A percentile compares a stretch with the other conserved stretches of the same genome.
phyloP scores from a whole-genome alignment of 2,329 filamentous ascomycete species.

The Fusarium setosum region DNA sequence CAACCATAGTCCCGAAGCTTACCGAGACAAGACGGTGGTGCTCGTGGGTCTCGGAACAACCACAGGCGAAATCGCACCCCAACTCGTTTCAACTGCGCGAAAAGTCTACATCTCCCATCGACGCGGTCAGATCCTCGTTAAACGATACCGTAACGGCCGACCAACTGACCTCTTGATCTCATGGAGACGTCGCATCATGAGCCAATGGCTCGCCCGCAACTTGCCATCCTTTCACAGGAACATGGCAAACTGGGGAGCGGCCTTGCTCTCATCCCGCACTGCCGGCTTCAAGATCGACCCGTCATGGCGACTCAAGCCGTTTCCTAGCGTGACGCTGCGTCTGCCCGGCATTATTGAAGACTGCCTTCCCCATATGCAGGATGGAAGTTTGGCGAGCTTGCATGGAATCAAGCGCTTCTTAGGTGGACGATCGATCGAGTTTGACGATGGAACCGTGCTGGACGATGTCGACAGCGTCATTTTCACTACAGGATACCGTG shows the following conservation, averaged over 20 bases:
- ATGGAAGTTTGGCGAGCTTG: constrained; percentile 16
- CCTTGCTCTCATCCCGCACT: neutral
- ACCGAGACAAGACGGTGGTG: constrained; percentile 8
- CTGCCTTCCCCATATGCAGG: constrained; percentile 8
- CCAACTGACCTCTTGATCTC: constrained; percentile 6
- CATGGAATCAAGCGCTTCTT: constrained; percentile 5
- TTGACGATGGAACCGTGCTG: constrained; percentile 21
- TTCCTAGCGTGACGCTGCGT: constrained; percentile 2
- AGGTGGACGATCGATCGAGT: constrained; percentile 21
- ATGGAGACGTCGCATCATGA: constrained; percentile 20
- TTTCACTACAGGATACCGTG: constrained; percentile 12
- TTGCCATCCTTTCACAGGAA: constrained; percentile 4
- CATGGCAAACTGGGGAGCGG: neutral
- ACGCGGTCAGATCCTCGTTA: constrained; percentile 17
- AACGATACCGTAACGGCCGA: constrained; percentile 7
- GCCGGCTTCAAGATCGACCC: constrained; percentile 4
- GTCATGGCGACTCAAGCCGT: constrained; percentile 14
- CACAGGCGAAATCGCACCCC: constrained; percentile 14
- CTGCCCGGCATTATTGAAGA: constrained; percentile 20
- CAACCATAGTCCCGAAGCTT: neutral
- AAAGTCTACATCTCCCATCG: constrained; percentile 25
- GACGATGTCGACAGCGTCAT: constrained; percentile 15
- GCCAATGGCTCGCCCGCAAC: constrained; percentile 16
- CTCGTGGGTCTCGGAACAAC: constrained; percentile 13
- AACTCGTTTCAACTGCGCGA: neutral